A percentile compares a stretch with the other conserved stretches of the same genome.
phyloP scores from a whole-genome alignment of 495 filamentous ascomycete genomes.

The Xylaria sp. region DNA sequence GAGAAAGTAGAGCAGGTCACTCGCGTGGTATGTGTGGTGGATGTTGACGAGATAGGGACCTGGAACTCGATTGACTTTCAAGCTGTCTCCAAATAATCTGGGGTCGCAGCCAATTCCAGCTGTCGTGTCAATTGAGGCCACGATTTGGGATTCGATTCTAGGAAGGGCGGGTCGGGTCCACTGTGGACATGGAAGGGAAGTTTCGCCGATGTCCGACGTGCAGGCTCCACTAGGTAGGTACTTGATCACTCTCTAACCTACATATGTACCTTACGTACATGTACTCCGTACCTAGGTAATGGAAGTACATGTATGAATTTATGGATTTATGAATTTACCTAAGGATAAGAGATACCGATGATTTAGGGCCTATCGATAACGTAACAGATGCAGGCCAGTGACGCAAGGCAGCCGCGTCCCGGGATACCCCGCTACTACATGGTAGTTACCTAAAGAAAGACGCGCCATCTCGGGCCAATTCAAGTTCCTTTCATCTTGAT shows the following conservation, averaged over 20 bases:
- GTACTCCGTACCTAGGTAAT: too few relatives aligned
- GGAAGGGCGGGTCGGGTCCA: not conserved
- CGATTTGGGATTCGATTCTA: conserved; percentile 38
- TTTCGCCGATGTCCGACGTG: conserved; percentile 34
- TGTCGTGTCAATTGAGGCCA: conserved; percentile 45
- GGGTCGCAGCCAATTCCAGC: conserved; percentile 22
- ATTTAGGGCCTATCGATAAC: conserved; percentile 10
- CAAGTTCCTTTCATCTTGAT: not conserved
- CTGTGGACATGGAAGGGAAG: conserved; percentile 19
- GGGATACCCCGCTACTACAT: conserved; percentile 18
- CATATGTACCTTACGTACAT: too few relatives aligned
- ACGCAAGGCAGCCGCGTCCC: not conserved
- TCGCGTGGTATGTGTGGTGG: conserved; percentile 17
- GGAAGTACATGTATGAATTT: too few relatives aligned
- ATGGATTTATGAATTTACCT: not conserved
- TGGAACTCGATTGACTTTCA: conserved; percentile 2
- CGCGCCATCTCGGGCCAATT: not conserved
- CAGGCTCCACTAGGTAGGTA: not conserved
- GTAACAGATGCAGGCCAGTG: not conserved
- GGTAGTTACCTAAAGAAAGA: too few relatives aligned
- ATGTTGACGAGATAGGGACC: conserved; percentile 9
- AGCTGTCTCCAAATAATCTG: conserved; percentile 22
- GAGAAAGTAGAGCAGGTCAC: not conserved
- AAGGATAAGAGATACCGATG: too few relatives aligned
- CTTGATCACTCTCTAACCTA: too few relatives aligned